Base-by-base conservation (phyloP, 345 rosid genomes). In the Eucalyptus microcorys region DNA sequence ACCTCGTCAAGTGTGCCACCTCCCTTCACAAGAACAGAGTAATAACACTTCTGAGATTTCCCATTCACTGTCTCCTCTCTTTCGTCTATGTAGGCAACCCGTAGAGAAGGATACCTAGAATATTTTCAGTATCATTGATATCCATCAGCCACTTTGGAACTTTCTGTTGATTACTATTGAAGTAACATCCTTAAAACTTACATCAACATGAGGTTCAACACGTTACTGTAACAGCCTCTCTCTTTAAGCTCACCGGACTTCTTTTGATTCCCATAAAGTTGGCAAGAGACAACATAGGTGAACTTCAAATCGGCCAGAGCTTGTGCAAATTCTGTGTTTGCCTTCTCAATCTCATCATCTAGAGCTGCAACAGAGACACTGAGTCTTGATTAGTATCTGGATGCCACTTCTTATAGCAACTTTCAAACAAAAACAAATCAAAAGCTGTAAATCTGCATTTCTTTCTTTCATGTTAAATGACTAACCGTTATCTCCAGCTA, bases 201-300 rank as follows among this genome's bases (percentile, higher is more conserved):
- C 99, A 24, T 90, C 50, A 98, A 91, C 99, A 98, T 98, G 91
- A 98, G 99, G 91, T 92, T 95, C 89, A 98, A 87, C 88, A 98
- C 97, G 87, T 97, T 94, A 88, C 24, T 93, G 93, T 97, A 97
- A 91, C 96, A 92, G 90, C 95, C 94, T 43, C 98, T 91, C 4
- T 95, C 99, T 49, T 68, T 91, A 50, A 2, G 0, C 57, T 97
- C 96, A 88, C 89, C 80, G 14, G 99, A 94, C 92, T 94, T 95
- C 93, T 97, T 98, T 90, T 96, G 99, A 91, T 90, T 90, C 47
- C 99, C 99, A 93, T 96, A 96, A 61, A 97, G 45, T 90, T 98
- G 99, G 95, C 99, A 98, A 45, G 99, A 98, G 91, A 98, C 99
- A 86, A 98, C 99, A 90, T 97, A 98, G 55, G 99, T 97, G 93